Percentiles rank a stretch among this genome's conserved stretches.
phyloP scores from a whole-genome alignment of 1,284 basidiomycete species.

The Naganishia albida region DNA sequence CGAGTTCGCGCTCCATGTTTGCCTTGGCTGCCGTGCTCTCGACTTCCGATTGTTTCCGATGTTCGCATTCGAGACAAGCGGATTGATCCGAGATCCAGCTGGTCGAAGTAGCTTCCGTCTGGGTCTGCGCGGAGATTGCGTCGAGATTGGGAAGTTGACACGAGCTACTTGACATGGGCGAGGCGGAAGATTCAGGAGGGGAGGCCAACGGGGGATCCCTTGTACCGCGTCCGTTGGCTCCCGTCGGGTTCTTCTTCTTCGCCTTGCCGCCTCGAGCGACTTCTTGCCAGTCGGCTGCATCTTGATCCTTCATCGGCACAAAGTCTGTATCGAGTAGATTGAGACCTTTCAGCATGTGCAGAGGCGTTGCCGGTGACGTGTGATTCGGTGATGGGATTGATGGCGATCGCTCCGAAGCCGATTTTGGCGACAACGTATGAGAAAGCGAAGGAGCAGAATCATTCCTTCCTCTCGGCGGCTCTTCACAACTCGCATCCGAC shows the following conservation, averaged over 20 bases:
- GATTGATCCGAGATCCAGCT: conserved; percentile 9
- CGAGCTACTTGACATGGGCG: conserved; percentile 9
- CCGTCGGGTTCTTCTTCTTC: not conserved
- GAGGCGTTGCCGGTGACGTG: not conserved
- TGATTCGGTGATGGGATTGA: conserved; percentile 5
- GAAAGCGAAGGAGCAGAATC: conserved; percentile 14
- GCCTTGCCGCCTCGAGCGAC: conserved; percentile 8
- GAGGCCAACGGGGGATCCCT: not conserved
- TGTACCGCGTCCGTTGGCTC: not conserved
- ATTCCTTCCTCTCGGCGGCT: not conserved
- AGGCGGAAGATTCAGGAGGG: conserved; percentile 3
- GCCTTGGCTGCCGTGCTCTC: not conserved
- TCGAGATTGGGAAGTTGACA: conserved; percentile 1
- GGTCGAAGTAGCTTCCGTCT: conserved; percentile 10
- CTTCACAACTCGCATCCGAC: not conserved
- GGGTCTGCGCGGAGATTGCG: not conserved
- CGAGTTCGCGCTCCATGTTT: not conserved
- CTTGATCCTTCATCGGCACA: not conserved
- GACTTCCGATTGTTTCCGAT: conserved; percentile 2
- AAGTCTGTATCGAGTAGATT: conserved; percentile 10
- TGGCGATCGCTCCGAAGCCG: not conserved
- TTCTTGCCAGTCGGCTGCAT: not conserved
- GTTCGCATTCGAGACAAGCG: conserved; percentile 12
- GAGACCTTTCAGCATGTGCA: not conserved
- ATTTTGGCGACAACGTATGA: conserved; percentile 1